Conservation (phyloP, 805 yeast genomes). For the Candida caryicola region DNA sequence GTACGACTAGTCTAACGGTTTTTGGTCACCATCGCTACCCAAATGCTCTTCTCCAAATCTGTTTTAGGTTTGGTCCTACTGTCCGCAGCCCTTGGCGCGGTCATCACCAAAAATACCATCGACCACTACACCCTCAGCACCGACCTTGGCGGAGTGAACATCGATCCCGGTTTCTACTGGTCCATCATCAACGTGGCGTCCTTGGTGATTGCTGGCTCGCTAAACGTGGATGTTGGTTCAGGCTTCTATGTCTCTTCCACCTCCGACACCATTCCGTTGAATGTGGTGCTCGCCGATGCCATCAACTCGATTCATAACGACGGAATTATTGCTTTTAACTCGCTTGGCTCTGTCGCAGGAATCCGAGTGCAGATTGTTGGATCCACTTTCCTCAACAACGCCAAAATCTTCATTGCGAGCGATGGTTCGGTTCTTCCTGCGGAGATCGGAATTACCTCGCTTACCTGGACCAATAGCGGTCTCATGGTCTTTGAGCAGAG, state of each 20-base stretch:
- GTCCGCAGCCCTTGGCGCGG: neutral
- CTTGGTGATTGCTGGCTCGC: constrained; percentile 13
- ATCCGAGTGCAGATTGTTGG: constrained; percentile 10
- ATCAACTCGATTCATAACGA: constrained; percentile 15
- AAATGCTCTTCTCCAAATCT: constrained; percentile 1
- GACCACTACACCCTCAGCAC: neutral
- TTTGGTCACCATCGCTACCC: neutral
- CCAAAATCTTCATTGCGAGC: constrained; percentile 9
- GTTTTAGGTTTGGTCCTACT: constrained; percentile 1
- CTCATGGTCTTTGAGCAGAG: constrained; percentile 20
- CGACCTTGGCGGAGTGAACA: constrained; percentile 20
- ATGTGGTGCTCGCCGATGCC: constrained; percentile 9
- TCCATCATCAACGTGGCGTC: constrained; percentile 16
- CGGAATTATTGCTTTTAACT: constrained; percentile 17
- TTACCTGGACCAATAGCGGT: constrained; percentile 17
- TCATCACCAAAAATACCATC: neutral
- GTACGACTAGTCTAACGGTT: no score
- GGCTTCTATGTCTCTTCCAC: constrained; percentile 16
- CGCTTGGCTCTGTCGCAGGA: constrained; percentile 10
- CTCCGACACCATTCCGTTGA: constrained; percentile 6
- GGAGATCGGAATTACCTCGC: constrained; percentile 9
- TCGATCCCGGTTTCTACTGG: constrained; percentile 16
- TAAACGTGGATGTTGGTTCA: constrained; percentile 11
- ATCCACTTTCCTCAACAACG: constrained; percentile 2
- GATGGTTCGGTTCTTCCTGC: constrained; percentile 11